phyloP scores from a whole-genome alignment of 257 asterid species.

The Solanum bukasovii region DNA sequence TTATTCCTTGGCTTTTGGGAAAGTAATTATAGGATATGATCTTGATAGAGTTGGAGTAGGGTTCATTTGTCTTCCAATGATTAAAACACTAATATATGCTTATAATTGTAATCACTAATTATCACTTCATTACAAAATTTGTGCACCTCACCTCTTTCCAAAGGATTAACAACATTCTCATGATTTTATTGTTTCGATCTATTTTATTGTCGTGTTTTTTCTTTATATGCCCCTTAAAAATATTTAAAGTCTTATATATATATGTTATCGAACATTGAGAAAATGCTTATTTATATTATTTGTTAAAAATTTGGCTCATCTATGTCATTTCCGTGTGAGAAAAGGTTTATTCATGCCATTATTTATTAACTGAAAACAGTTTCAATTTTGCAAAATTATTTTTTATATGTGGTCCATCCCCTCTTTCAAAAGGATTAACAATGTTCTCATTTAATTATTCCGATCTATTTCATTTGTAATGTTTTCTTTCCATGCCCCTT shows the following conservation, averaged over 20 bases:
- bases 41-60: conserved; percentile 14
- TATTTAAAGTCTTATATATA: too few relatives aligned
- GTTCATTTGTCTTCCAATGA: conserved; percentile 23
- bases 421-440: too few relatives aligned
- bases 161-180: not conserved
- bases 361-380: too few relatives aligned
- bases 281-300: too few relatives aligned
- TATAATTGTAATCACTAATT: not conserved
- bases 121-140: not conserved
- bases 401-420: too few relatives aligned
- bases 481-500: not conserved
- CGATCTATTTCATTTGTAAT: not conserved
- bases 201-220: too few relatives aligned
- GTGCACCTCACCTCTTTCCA: not conserved
- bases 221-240: not conserved
- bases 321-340: too few relatives aligned
- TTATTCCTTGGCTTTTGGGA: conserved; percentile 16
- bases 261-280: too few relatives aligned
- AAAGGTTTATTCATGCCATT: too few relatives aligned
- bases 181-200: not conserved
- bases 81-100: conserved; percentile 10
- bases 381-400: too few relatives aligned
- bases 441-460: not conserved
- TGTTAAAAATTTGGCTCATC: too few relatives aligned
- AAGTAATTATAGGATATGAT: not conserved